phyloP scores from a whole-genome alignment of 495 filamentous ascomycete species.

The Neurospora sp. region DNA sequence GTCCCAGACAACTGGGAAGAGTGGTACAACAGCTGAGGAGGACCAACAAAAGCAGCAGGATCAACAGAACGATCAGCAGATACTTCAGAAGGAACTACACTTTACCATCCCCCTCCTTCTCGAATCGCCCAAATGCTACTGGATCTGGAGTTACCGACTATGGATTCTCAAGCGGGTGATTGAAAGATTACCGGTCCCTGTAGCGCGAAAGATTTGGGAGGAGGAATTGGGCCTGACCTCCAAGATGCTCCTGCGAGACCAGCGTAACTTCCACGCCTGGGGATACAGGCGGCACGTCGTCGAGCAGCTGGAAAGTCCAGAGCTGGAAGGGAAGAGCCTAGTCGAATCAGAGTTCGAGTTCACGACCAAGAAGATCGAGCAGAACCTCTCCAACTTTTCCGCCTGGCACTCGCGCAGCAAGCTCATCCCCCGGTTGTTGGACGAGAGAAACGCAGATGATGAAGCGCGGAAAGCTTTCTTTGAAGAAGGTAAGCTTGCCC shows the following conservation, averaged over 20 bases:
- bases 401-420: conserved; percentile 89
- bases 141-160: conserved; percentile 96
- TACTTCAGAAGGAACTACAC: conserved; percentile 53
- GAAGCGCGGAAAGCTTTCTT: conserved; percentile 55
- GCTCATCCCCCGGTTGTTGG: conserved; percentile 65
- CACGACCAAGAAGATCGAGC: conserved; percentile 74
- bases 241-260: conserved; percentile 81
- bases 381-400: conserved; percentile 86
- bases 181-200: conserved; percentile 40
- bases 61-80: conserved; percentile 17
- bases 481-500: conserved; percentile 49
- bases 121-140: conserved; percentile 93
- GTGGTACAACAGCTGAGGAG: conserved; percentile 44
- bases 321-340: conserved; percentile 46
- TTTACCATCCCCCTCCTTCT: conserved; percentile 78
- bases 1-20: conserved; percentile 44
- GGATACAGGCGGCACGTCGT: conserved; percentile 77
- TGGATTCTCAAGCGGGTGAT: conserved; percentile 74
- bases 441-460: conserved; percentile 54
- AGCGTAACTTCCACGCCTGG: conserved; percentile 96
- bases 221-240: conserved; percentile 68
- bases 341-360: conserved; percentile 78
- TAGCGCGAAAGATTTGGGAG: conserved; percentile 64
- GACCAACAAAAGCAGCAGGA: not conserved
- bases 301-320: conserved; percentile 50